Evolutionary conservation across 345 rosid genomes (phyloP), one percentile per base, ranked within the genome.

Genomic region (Dimocarpus longan): DNA sequence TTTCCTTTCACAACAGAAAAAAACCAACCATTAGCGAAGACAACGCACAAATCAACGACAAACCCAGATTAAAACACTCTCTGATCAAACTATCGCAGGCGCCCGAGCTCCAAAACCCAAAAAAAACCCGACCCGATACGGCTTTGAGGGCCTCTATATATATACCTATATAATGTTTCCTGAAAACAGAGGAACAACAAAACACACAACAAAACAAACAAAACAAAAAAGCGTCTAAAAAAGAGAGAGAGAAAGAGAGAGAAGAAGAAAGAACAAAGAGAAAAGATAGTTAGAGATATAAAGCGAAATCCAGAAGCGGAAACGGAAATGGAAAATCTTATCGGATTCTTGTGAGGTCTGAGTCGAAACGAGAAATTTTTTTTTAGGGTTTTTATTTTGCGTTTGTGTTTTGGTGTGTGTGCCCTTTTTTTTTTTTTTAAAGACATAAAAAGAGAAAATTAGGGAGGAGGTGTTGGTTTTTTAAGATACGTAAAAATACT

Each of bases 21-120:
- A 81, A 82, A 82, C 78, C 84, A 83, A 79, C 72, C 76, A 78
- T 84, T 80, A 83, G 85, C 46, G 78, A 43, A 85, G 75, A 77
- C 54, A 65, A 76, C 21, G 42, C 24, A n/a, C 65, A 16, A 22
- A 11, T 37, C 22, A 69, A 56, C 71, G 60, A 22, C 37, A 68
- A 48, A 16, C 56, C 60, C 52, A 75, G 63, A 19, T 50, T 66
- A 50, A 73, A 18, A 73, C 52, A 57, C n/a, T 21, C n/a, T 60
- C 62, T 73, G 11, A 66, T 8, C 37, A 15, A 75, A n/a, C 64
- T 28, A 75, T 66, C 12, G 24, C 10, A 40, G n/a, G 66, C 37
- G 21, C 66, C 37, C 68, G 63, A n/a, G 19, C 43, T 15, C 44
- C 16, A 64, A 43, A 59, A 24, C 37, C 37, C 69, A 77, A 7